Evolutionary conservation across 257 asterid species (phyloP), one percentile per base, ranked within the genome.

Genomic region (Cruciata laevipes): DNA sequence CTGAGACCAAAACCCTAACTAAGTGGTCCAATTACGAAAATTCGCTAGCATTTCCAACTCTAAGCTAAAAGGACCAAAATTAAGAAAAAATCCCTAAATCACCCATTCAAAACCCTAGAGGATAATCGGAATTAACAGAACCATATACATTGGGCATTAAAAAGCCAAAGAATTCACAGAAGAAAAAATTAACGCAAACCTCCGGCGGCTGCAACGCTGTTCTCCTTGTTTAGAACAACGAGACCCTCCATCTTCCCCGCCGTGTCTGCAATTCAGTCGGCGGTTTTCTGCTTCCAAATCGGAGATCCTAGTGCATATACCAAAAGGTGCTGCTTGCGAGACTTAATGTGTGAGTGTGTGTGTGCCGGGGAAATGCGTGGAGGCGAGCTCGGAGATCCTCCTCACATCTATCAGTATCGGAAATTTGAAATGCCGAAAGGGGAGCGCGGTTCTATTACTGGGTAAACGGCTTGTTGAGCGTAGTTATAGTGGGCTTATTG

Each of bases 171-270:
- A 42, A 33, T 9, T 59, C 21, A 72, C 37, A 59, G 56, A 49
- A 49, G 56, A 30, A 59, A 0, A 5, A 53, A 52, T 61, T 13
- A 74, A 63, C n/a, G 17, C 9, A 68, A 62, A 86, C 92, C 87
- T 78, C 71, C 76, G 24, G 49, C 5, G 13, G 68, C 55, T 47
- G 21, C 58, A 20, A 42, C 66, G 66, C 35, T 75, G 64, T 74
- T 76, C 75, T 71, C 78, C 60, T 81, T 47, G 62, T 74, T 73
- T 10, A 77, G 71, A 63, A 74, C 69, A 64, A 23, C 55, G 59
- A 74, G 61, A 57, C 69, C 68, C 63, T 80, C 80, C 71, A 65
- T 58, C 75, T 75, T 65, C 80, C 57, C 33, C 72, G 58, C 7
- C 13, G 31, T 7, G 6, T 27, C 59, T 14, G 10, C 33, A 18